phyloP scores from a whole-genome alignment of 2,329 filamentous ascomycete genomes.

The Helotiales sp. region DNA sequence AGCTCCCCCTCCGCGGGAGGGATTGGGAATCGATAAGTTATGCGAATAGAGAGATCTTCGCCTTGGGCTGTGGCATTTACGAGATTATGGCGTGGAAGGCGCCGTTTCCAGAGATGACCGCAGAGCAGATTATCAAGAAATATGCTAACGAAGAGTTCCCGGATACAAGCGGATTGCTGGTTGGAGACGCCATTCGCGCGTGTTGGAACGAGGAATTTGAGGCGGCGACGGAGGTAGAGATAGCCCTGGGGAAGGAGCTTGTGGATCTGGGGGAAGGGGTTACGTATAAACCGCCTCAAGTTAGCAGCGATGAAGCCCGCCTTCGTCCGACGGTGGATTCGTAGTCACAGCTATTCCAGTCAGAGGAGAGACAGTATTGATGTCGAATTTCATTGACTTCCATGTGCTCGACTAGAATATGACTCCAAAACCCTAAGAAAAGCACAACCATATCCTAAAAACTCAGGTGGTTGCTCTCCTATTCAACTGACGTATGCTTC shows the following conservation, averaged over 20 bases:
- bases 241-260: neutral
- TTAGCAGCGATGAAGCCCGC: too few species aligned
- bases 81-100: slow-evolving; percentile 26
- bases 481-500: too few species aligned
- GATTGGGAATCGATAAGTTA: neutral
- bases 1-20: slow-evolving; percentile 20
- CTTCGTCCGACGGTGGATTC: too few species aligned
- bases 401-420: too few species aligned
- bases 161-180: slow-evolving; percentile 4
- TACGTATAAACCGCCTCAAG: too few species aligned
- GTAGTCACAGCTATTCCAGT: too few species aligned
- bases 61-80: slow-evolving; percentile 22
- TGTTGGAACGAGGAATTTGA: slow-evolving; percentile 19
- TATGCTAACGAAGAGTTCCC: slow-evolving; percentile 20
- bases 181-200: slow-evolving; percentile 17
- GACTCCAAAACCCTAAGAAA: too few species aligned
- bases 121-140: slow-evolving; percentile 14
- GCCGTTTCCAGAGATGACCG: slow-evolving; percentile 13
- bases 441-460: too few species aligned
- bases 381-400: too few species aligned
- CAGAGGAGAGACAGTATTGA: too few species aligned
- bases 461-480: too few species aligned
- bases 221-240: slow-evolving; percentile 9
- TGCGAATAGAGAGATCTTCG: slow-evolving; percentile 18
- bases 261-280: neutral